Evolutionary conservation across 148 eudicot genomes (phyloP).

Genomic region (Limonium bicolor): DNA sequence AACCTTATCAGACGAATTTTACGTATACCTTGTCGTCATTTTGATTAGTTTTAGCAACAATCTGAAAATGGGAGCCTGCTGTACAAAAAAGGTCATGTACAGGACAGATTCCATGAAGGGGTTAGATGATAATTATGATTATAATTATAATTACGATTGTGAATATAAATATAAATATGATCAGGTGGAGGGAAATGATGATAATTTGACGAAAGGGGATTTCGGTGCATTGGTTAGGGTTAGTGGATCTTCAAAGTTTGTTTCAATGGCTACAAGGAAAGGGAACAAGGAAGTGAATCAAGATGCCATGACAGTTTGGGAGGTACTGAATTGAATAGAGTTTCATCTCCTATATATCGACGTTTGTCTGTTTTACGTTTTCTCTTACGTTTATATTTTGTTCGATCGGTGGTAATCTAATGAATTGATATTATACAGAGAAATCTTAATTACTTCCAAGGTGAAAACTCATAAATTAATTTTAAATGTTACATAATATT

Average conservation of each 20-base stretch:
- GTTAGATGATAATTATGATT: slow-evolving; percentile 2
- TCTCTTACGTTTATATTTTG: too few relatives aligned
- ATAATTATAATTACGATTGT: background rate
- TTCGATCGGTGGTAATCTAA: too few relatives aligned
- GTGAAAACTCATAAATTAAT: background rate
- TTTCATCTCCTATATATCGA: too few relatives aligned
- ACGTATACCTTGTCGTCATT: too few relatives aligned
- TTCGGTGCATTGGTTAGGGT: slow-evolving; percentile 38
- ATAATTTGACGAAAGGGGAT: slow-evolving; percentile 24
- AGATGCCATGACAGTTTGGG: slow-evolving; percentile 95
- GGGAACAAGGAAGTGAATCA: slow-evolving; percentile 84
- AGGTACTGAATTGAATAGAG: slow-evolving; percentile 28
- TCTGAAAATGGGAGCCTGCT: slow-evolving; percentile 83
- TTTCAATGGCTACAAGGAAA: slow-evolving; percentile 54
- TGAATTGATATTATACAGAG: too few relatives aligned
- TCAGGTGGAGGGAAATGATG: slow-evolving; percentile 9
- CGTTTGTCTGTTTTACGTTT: too few relatives aligned
- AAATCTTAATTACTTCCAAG: background rate
- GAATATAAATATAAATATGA: slow-evolving; percentile 1
- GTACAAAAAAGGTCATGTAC: slow-evolving; percentile 28
- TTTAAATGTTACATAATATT: background rate
- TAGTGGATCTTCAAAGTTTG: slow-evolving; percentile 38
- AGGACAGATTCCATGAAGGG: slow-evolving; percentile 13
- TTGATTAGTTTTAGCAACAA: too few relatives aligned
- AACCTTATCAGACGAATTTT: too few relatives aligned